Evolutionary conservation across 768 basidiomycete species (phyloP), one percentile per base, ranked within the genome.

Genomic region (Guyanaporus albipodus): DNA sequence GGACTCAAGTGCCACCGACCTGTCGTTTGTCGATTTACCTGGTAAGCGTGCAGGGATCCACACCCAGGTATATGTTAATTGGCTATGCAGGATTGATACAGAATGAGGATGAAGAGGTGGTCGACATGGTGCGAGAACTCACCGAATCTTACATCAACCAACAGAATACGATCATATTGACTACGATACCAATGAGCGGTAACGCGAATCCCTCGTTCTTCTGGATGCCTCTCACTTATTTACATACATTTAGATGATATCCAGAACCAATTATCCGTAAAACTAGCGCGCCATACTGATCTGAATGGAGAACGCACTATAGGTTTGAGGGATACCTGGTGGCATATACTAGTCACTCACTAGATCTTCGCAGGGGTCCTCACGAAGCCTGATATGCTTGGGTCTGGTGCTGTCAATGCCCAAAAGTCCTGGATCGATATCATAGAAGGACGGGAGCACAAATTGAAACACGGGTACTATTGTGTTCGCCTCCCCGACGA

Each of bases 181-280:
- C 85, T 0, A 77, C 82, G 0, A 76, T 86, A 43, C 82, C 85
- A 0, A 81, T 83, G 73, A 77, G 68, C 39, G 83, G 84, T 82
- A 49, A 48, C 59, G 24, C 54, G n/a, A 7, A 12, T 0, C 26
- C 12, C 24, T 40, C 11, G 4, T 43, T 12, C 6, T 14, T 33
- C 12, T 23, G 9, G 29, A 5, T 15, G 5, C 33, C 28, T 33
- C 35, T 49, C 34, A 56, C 22, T 6, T 2, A 6, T 6, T 6
- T 33, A 1, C 27, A 18, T 21, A 8, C 3, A 15, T 42, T 11
- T 37, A 87, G 86, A 83, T 38, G 86, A 88, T 40, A 75, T 84
- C 22, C 73, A 85, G 49, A 85, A 81, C 45, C 83, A 85, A 53
- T 68, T 66, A 47, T 82, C 84, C 0, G 71, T 79, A 3, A 66